Evolutionary conservation across 78 protist genomes (phyloP).

Genomic region (Polysphondylium violaceum): DNA sequence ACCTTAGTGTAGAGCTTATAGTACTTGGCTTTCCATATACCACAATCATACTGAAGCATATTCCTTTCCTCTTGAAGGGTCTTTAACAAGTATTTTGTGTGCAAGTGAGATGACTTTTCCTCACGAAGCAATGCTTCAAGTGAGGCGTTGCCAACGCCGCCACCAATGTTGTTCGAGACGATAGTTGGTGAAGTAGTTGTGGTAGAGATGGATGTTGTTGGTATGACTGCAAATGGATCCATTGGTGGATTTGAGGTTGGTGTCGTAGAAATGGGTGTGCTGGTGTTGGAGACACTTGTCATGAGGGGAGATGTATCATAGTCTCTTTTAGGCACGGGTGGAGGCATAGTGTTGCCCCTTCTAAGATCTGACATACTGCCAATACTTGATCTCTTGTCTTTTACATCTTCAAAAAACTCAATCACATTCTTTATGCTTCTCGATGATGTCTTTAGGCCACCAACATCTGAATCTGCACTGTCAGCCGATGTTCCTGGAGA

Average conservation of each 20-base stretch:
- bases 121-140: background rate
- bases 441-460: background rate
- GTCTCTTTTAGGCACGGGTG: conserved; percentile 15
- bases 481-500: no score
- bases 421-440: background rate
- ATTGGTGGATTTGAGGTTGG: background rate
- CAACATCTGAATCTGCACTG: background rate
- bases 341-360: background rate
- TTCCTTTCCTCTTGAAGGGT: conserved; percentile 1
- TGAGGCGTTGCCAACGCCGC: background rate
- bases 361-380: background rate
- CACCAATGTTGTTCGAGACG: background rate
- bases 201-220: conserved; percentile 20
- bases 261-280: background rate
- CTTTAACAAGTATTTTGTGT: conserved; percentile 5
- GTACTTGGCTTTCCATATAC: conserved; percentile 25
- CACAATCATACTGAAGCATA: background rate
- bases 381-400: background rate
- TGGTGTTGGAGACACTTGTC: background rate
- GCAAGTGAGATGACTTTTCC: conserved; percentile 12
- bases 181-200: no score
- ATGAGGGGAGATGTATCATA: background rate
- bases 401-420: conserved; percentile 10
- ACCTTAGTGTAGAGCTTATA: background rate
- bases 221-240: background rate